Evolutionary conservation across 208 protist species (phyloP), one percentile per base, ranked within the genome.

Genomic region (Crithidia sp.): DNA sequence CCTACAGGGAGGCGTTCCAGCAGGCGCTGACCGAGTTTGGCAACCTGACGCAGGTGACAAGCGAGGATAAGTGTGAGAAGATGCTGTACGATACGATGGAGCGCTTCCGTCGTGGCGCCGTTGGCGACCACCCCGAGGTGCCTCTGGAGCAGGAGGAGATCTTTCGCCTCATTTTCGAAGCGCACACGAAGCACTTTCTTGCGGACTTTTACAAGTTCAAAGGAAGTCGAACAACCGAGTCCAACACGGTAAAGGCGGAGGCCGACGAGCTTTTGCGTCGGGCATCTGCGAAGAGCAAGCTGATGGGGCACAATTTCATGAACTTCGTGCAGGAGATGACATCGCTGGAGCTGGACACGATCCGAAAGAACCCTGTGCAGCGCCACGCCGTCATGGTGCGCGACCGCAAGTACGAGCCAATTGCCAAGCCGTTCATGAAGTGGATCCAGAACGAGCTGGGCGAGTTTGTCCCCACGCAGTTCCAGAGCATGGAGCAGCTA

Each of bases 291-390:
- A 96, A 95, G 81, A 88, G 88, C 64, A 96, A 96, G 67, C 82
- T 95, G 37, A 80, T 95, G 3, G 92, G 92, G 10, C 79, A 81
- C 56, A 89, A 86, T 62, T 96, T 96, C 65, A 94, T 95, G 92
- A 93, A 94, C 57, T 96, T 96, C 75, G 83, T 95, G 13, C 88
- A 96, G 77, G 89, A 96, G 65, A 96, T 95, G 92, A 96, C 88
- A 14, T 88, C 89, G 7, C 74, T 92, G 37, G 92, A 96, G 76
- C 79, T 96, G 45, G 92, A 96, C 62, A 90, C 85, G 7, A 87
- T 96, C 49, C 88, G 92, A 7, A 92, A 95, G 72, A 96, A 95
- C 66, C 92, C 89, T n/a, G 80, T 92, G 14, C 92, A 96, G 71
- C 87, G 89, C 19, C 91, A 96, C 65, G 80, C 76, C 14, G 81